Conservation (phyloP, 208 protist species). For the Vickermania spadyakhi region DNA sequence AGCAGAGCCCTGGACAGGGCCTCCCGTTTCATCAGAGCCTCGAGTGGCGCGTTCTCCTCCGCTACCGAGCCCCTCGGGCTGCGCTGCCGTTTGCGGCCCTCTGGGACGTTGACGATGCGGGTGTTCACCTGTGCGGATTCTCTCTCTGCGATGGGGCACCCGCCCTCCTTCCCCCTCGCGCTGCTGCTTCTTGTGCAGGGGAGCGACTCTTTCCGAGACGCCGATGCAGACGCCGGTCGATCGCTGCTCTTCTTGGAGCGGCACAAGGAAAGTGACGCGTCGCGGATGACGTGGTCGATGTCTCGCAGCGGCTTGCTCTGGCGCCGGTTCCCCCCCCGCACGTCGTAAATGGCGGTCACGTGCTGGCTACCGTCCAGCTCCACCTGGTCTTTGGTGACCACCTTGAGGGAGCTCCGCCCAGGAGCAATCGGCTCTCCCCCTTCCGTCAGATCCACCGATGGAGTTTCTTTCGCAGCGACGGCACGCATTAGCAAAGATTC, state of each 20-base stretch:
- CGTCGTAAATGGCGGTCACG: slow-evolving; percentile 48
- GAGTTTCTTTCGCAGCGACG: slow-evolving; percentile 12
- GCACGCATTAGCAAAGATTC: slow-evolving; percentile 69
- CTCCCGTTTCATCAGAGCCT: slow-evolving; percentile 26
- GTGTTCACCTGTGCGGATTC: no score
- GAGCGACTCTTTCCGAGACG: background rate
- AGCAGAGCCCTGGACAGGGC: slow-evolving; percentile 15
- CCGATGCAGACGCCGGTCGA: background rate
- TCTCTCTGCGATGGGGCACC: no score
- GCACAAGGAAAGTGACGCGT: slow-evolving; percentile 15
- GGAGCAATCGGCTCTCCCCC: background rate
- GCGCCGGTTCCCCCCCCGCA: slow-evolving; percentile 52
- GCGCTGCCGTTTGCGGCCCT: no score
- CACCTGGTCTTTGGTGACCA: slow-evolving; percentile 51
- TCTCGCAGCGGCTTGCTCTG: slow-evolving; percentile 68
- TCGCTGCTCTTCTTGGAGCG: background rate
- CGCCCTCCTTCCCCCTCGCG: no score
- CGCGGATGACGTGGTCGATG: slow-evolving; percentile 66
- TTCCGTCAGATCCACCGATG: background rate
- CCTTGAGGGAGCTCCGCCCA: slow-evolving; percentile 42
- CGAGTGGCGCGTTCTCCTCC: background rate
- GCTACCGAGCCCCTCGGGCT: background rate
- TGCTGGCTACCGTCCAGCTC: slow-evolving; percentile 55
- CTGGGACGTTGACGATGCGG: no score
- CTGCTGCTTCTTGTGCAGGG: no score